Evolutionary conservation across 129 eudicot species (phyloP).

Genomic region (Centaurea solstitialis): DNA sequence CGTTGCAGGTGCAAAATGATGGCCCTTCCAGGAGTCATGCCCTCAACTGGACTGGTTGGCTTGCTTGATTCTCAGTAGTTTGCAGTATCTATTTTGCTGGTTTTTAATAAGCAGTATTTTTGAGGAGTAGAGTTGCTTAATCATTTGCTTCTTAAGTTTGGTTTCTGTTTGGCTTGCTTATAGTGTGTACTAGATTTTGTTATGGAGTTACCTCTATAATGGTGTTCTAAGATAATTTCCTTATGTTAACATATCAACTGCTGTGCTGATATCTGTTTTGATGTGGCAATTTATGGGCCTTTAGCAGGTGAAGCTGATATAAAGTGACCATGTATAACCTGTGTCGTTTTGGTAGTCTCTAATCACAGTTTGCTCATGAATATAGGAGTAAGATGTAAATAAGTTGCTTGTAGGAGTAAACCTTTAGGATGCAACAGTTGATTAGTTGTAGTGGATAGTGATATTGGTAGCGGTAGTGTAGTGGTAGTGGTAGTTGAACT

Average conservation of each 20-base stretch:
- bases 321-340: not conserved
- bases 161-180: conserved; percentile 63
- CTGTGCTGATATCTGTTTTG: conserved; percentile 24
- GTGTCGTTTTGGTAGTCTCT: conserved; percentile 12
- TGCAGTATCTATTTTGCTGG: conserved; percentile 53
- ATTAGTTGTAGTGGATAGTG: conserved; percentile 44
- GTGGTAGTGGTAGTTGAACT: conserved; percentile 68
- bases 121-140: conserved; percentile 48
- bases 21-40: conserved; percentile 43
- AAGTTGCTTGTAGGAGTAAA: conserved; percentile 43
- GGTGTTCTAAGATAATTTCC: conserved; percentile 32
- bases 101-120: conserved; percentile 56
- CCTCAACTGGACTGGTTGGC: conserved; percentile 65
- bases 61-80: conserved; percentile 71
- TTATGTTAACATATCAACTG: conserved; percentile 31
- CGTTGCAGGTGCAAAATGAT: conserved; percentile 28
- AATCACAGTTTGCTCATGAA: not conserved
- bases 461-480: conserved; percentile 31
- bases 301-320: conserved; percentile 12
- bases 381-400: conserved; percentile 29
- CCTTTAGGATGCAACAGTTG: conserved; percentile 40
- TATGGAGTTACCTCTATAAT: conserved; percentile 34
- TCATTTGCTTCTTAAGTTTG: conserved; percentile 43
- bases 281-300: conserved; percentile 17
- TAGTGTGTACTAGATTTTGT: conserved; percentile 51